These are phyloP conservation scores for Alternaria atra DNA, from an alignment of 2,329 filamentous ascomycete species.

Conservation along the genomic window DNA sequence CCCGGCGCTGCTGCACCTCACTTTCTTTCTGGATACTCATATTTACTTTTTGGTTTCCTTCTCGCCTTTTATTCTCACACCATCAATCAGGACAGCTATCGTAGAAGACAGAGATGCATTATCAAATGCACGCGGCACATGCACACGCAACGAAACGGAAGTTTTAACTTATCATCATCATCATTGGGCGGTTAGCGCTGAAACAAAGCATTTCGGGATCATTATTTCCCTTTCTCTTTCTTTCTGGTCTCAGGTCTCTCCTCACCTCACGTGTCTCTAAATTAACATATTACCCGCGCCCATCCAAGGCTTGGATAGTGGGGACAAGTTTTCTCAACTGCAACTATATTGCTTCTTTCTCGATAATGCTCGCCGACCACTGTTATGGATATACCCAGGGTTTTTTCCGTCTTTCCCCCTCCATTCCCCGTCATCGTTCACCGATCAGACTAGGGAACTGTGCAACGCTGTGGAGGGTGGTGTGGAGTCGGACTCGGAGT, in stretches of 20 bases:
- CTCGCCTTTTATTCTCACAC: not conserved
- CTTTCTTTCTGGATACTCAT: slow-evolving; percentile 7
- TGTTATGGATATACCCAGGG: slow-evolving; percentile 1
- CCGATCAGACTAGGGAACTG: slow-evolving; percentile 4
- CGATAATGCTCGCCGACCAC: not conserved
- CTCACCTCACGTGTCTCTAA: not conserved
- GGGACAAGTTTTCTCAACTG: not conserved
- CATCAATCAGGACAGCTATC: not conserved
- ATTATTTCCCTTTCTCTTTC: slow-evolving; percentile 16
- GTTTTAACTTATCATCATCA: slow-evolving; percentile 20
- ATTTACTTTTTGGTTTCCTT: slow-evolving; percentile 4
- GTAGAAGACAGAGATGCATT: not conserved
- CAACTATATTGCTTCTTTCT: not conserved
- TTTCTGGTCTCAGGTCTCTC: slow-evolving; percentile 12
- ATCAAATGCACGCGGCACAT: slow-evolving; percentile 3
- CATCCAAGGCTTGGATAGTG: not conserved
- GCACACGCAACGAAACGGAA: slow-evolving; percentile 4
- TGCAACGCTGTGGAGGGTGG: slow-evolving; percentile 2
- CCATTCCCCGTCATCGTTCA: slow-evolving; percentile 2
- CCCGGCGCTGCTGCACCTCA: slow-evolving; percentile 7
- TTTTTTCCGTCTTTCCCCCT: not conserved
- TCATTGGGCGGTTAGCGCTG: slow-evolving; percentile 43
- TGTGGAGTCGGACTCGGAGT: not conserved
- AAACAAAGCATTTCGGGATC: slow-evolving; percentile 26
- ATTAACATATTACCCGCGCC: slow-evolving; percentile 1